Evolutionary conservation across 495 filamentous ascomycete species (phyloP), one percentile per base, ranked within the genome.

Genomic region (Pyrenopolyporus hunteri): DNA sequence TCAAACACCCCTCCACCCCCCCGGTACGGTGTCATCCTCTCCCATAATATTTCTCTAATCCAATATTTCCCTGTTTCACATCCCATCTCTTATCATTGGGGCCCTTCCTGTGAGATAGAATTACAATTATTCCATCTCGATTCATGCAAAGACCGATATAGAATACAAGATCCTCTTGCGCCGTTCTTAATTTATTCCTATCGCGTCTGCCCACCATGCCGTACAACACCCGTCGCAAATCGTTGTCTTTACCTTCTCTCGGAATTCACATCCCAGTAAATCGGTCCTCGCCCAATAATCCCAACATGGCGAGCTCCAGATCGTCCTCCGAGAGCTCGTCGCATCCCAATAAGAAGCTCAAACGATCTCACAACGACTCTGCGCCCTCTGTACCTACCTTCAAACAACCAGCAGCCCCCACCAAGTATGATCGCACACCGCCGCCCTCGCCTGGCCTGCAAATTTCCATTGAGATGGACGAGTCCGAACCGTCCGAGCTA

Each of bases 161-260:
- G 45, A 58, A 58, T 37, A 67, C 46, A 46, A 64, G 40, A 61
- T 48, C 67, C 50, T 23, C 13, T 59, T 68, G 59, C 55, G 47
- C 61, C 31, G 36, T 59, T 43, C 52, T 31, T 63, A 46, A 45
- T 47, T 48, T 48, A n/a, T 49, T 64, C 59, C 55, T 51, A 61
- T 47, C 48, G 32, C 51, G 43, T 37, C 33, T 45, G 58, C 43
- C 65, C 62, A 85, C 59, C 66, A 96, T 96, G 92, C 91, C 92
- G 61, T 97, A 97, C 83, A 97, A 98, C 76, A 98, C 94, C 59
- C 89, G 94, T 76, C 88, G 94, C 75, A 98, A 98, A 79, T 96
- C 92, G 70, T 77, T 98, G 69, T 98, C 94, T 25, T 81, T 98
- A 63, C 90, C 92, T 16, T 93, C 91, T 56, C 83, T 98, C 63